Evolutionary conservation across 257 asterid species (phyloP), one percentile per base, ranked within the genome.

Genomic region (Nicotiana noctiflora): DNA sequence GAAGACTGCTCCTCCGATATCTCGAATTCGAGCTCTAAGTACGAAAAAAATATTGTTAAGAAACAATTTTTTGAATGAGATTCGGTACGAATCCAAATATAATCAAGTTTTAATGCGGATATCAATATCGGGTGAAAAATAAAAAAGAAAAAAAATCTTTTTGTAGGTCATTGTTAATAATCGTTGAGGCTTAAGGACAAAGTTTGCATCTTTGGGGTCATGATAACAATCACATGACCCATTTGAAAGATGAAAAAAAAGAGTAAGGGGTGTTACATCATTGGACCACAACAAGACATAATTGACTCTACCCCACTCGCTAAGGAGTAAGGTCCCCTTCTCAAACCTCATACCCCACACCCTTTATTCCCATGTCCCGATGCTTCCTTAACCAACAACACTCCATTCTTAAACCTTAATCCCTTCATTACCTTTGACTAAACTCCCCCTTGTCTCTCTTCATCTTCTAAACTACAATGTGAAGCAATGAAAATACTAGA

Each of bases 211-310:
- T 77, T 57, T 59, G 72, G 70, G 60, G 86, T 74, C 79, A 80
- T 74, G 60, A 80, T 80, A 40, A 80, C 79, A 76, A 19, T 80
- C 81, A 80, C 86, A 80, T 83, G 86, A 77, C 72, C 55, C 46
- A 77, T 32, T 77, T 77, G 81, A 77, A 60, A 77, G 81, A 60
- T 55, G n/a, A 19, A n/a, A 67, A n/a, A 67, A 34, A 32, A 59
- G 81, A 88, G 11, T 8, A 40, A 40, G 49, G 49, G 88, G 85
- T 80, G 89, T 87, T 83, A 78, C 90, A 88, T 89, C 92, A 92
- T 83, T 88, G 93, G 97, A 89, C 92, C 93, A 88, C 92, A 80
- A 77, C 83, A 87, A 72, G 87, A 88, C 89, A 85, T 83, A 59
- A 86, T 83, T 83, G 77, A 46, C 46, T 81, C 60, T 49, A 18